phyloP scores from a whole-genome alignment of 179 eudicot genomes.

The Gypsophila paniculata region DNA sequence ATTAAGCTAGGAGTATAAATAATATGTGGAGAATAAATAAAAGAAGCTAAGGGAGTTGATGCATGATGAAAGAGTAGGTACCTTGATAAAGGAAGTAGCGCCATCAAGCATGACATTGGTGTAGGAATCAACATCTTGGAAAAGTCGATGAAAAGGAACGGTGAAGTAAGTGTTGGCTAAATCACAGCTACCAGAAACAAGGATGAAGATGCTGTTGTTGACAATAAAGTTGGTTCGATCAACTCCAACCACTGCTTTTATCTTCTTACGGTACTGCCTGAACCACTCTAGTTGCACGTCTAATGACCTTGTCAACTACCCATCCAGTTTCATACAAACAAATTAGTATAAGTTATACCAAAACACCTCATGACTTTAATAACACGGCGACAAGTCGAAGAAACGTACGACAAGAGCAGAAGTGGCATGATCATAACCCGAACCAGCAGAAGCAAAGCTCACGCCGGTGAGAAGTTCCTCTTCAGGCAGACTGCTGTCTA shows the following conservation, averaged over 20 bases:
- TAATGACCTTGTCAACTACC: slow-evolving; percentile 30
- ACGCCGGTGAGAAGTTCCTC: slow-evolving; percentile 25
- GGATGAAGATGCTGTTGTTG: slow-evolving; percentile 28
- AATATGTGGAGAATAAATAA: too few relatives aligned
- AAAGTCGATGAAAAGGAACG: slow-evolving; percentile 4
- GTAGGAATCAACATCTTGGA: slow-evolving; percentile 9
- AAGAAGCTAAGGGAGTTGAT: too few relatives aligned
- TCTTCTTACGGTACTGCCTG: slow-evolving; percentile 36
- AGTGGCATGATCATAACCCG: slow-evolving; percentile 16
- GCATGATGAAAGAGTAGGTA: too few relatives aligned
- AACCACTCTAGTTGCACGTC: slow-evolving; percentile 36
- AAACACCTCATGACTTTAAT: too few relatives aligned
- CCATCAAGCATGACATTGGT: neutral
- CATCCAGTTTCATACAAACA: too few relatives aligned
- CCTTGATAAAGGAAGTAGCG: slow-evolving; percentile 26
- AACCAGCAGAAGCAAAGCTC: slow-evolving; percentile 16
- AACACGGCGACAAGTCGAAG: too few relatives aligned
- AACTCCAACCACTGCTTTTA: slow-evolving; percentile 32
- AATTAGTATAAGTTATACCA: too few relatives aligned
- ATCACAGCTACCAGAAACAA: slow-evolving; percentile 46
- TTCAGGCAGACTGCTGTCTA: neutral
- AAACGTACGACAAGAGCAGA: slow-evolving; percentile 7
- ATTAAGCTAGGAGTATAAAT: too few relatives aligned
- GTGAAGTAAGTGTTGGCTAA: slow-evolving; percentile 43
- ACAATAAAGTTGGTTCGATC: slow-evolving; percentile 31